Conservation (phyloP, 2,329 filamentous ascomycete genomes). For the Trichophyton simii region DNA sequence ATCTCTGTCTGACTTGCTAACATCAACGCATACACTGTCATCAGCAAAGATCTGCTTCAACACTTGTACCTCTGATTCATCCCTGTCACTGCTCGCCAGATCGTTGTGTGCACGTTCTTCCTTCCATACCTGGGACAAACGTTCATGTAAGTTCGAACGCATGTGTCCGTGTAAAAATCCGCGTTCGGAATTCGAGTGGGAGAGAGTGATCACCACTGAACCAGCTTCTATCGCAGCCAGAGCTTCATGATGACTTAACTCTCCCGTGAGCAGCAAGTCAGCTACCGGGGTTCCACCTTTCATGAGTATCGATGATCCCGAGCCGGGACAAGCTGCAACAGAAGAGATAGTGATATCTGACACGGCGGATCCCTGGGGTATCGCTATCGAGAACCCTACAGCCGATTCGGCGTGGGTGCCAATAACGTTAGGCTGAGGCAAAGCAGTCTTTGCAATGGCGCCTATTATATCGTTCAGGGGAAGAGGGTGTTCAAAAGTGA, state of each 20-base stretch:
- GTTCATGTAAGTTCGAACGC: conserved; percentile 48
- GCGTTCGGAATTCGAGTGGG: conserved; percentile 88
- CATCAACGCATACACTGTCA: conserved; percentile 49
- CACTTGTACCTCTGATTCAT: conserved; percentile 24
- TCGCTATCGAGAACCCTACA: conserved; percentile 47
- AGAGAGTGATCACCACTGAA: conserved; percentile 68
- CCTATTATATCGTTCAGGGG: conserved; percentile 47
- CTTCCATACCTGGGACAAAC: no score
- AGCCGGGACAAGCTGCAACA: conserved; percentile 82
- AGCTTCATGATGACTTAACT: conserved; percentile 87
- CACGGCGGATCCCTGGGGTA: conserved; percentile 46
- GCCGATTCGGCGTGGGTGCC: conserved; percentile 29
- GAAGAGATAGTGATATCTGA: conserved; percentile 48
- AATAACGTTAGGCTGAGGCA: conserved; percentile 39
- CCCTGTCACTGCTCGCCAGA: no score
- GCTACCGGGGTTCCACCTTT: conserved; percentile 42
- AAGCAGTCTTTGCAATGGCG: conserved; percentile 46
- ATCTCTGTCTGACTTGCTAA: conserved; percentile 73
- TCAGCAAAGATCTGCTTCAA: conserved; percentile 39
- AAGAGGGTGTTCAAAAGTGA: conserved; percentile 43
- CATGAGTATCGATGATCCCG: conserved; percentile 61
- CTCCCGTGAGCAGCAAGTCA: conserved; percentile 79
- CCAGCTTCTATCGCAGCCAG: conserved; percentile 75
- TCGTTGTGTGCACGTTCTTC: no score
- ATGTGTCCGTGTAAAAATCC: conserved; percentile 47